A percentile compares a stretch with the other conserved stretches of the same genome.
phyloP scores from a whole-genome alignment of 2,329 filamentous ascomycete genomes.

The Xylaria sp. region DNA sequence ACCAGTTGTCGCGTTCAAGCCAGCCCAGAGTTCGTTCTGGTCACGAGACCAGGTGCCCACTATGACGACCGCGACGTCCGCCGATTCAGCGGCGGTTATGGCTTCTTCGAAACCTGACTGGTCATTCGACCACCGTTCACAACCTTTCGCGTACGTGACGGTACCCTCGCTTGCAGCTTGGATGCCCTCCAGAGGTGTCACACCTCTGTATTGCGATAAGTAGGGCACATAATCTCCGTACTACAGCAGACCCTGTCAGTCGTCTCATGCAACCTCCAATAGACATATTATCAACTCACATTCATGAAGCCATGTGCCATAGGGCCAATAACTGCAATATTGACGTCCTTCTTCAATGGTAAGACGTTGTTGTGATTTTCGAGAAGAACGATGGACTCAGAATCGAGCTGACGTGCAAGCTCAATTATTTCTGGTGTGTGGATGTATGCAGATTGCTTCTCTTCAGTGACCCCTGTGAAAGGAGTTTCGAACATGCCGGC shows the following conservation, averaged over 20 bases:
- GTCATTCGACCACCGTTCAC: constrained; percentile 74
- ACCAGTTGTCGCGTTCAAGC: constrained; percentile 75
- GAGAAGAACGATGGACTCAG: constrained; percentile 66
- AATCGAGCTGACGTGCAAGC: constrained; percentile 67
- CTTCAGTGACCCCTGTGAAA: constrained; percentile 62
- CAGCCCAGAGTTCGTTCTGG: constrained; percentile 72
- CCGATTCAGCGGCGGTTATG: constrained; percentile 66
- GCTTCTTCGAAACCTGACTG: constrained; percentile 71
- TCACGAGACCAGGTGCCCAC: constrained; percentile 80
- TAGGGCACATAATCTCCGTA: constrained; percentile 78
- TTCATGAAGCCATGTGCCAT: constrained; percentile 77
- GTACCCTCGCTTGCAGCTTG: constrained; percentile 62
- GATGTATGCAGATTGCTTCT: constrained; percentile 62
- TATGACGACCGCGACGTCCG: constrained; percentile 74
- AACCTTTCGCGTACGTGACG: constrained; percentile 72
- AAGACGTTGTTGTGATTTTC: constrained; percentile 62
- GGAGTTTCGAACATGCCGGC: constrained; percentile 75
- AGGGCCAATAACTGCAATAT: constrained; percentile 74
- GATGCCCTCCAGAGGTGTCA: constrained; percentile 74
- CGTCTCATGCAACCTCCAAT: not conserved
- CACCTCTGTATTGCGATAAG: constrained; percentile 65
- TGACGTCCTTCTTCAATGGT: constrained; percentile 66
- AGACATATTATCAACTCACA: constrained; percentile 48
- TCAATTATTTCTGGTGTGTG: constrained; percentile 64
- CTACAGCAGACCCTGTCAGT: constrained; percentile 41